Conservation (phyloP, 352 stramenopile species). For the Pythium oligandrum region DNA sequence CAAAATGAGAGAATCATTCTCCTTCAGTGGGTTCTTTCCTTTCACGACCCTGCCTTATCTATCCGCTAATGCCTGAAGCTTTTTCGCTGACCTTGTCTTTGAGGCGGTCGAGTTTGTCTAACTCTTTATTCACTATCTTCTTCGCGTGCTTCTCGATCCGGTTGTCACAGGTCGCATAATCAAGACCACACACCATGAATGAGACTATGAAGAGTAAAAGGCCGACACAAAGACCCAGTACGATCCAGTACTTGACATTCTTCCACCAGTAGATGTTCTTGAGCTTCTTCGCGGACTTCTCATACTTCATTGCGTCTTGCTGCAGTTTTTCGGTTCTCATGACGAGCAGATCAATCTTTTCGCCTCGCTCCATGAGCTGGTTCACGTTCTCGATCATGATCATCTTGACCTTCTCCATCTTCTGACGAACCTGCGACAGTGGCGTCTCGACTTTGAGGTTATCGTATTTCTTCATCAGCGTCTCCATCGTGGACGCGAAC, state of each 20-base stretch:
- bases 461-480: constrained; percentile 83
- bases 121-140: constrained; percentile 17
- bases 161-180: constrained; percentile 53
- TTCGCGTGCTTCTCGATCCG: constrained; percentile 34
- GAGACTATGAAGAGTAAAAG: constrained; percentile 59
- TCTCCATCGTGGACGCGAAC: constrained; percentile 55
- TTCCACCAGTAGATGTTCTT: constrained; percentile 89
- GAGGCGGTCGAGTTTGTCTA: constrained; percentile 1
- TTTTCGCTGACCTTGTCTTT: too few relatives aligned
- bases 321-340: constrained; percentile 91
- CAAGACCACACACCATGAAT: constrained; percentile 73
- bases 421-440: constrained; percentile 85
- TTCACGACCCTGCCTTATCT: too few relatives aligned
- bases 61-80: too few relatives aligned
- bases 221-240: constrained; percentile 42
- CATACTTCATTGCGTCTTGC: constrained; percentile 96
- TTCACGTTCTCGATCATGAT: constrained; percentile 99
- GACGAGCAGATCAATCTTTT: constrained; percentile 96
- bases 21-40: too few relatives aligned
- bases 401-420: constrained; percentile 98
- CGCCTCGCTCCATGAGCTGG: constrained; percentile 95
- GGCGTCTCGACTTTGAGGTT: constrained; percentile 79
- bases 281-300: constrained; percentile 90
- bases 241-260: constrained; percentile 77
- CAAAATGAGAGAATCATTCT: too few relatives aligned